phyloP scores from a whole-genome alignment of 306 rosid species.

The Glycyrrhiza uralensis region DNA sequence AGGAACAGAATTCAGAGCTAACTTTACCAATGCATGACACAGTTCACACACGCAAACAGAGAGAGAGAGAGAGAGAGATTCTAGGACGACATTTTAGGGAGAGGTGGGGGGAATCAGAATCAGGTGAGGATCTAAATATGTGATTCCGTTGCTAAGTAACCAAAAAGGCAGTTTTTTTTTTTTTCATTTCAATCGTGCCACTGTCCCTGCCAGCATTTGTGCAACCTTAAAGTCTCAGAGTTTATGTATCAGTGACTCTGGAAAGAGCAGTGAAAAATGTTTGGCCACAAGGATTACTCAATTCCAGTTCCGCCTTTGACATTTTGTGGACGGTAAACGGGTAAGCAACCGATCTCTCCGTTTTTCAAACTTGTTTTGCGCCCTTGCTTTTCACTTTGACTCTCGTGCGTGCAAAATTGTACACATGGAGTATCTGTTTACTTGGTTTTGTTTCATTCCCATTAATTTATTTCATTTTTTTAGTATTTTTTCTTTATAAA shows the following conservation, averaged over 20 bases:
- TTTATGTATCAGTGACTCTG: background rate
- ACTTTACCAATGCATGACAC: background rate
- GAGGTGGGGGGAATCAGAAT: background rate
- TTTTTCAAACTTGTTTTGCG: constrained; percentile 24
- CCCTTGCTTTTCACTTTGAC: background rate
- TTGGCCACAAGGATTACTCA: background rate
- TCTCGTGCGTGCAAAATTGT: background rate
- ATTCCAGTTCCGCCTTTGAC: constrained; percentile 11
- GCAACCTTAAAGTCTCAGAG: background rate
- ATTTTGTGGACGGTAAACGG: constrained; percentile 1
- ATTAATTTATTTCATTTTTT: background rate
- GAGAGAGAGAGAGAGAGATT: background rate
- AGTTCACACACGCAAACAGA: no score
- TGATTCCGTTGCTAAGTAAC: background rate
- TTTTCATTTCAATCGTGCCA: constrained; percentile 3
- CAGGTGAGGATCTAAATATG: constrained; percentile 4
- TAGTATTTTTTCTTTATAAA: background rate
- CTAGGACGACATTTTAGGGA: background rate
- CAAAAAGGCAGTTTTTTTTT: background rate
- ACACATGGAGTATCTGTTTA: background rate
- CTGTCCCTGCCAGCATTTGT: background rate
- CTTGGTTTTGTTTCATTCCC: background rate
- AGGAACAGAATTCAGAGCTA: background rate
- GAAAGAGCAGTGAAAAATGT: background rate
- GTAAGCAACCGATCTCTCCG: constrained; percentile 5